Evolutionary conservation across 495 filamentous ascomycete species (phyloP), one percentile per base, ranked within the genome.

Genomic region (Hypoxylon intermedium): DNA sequence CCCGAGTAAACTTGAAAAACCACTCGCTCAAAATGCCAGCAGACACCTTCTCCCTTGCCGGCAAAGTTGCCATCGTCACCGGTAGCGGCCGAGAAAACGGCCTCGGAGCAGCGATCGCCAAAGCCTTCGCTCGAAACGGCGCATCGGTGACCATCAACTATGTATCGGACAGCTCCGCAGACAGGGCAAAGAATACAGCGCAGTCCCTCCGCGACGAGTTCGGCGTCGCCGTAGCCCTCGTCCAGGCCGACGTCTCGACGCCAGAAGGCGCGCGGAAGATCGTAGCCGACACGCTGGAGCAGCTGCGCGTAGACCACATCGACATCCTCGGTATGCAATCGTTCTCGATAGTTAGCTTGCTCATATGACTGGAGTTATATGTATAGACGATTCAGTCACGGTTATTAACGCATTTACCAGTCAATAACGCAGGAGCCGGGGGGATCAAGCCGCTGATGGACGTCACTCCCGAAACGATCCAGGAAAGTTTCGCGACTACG

Each of bases 61-160:
- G 77, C 19, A 83, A 82, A 56, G 53, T 74, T 19, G 79, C 79
- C 55, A 75, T 82, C n/a, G 67, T 83, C 43, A 83, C 79, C 5
- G 78, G 78, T 0, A 76, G 71, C 55, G 48, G 77, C 58, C 40
- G 59, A 43, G 55, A 70, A 9, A 77, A 67, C 36, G 78, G 77
- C 2, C 78, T 81, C 24, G 77, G 78, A 2, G 74, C 75, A 0
- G 70, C 67, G 0, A 78, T 76, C 19, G 77, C 75, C 0, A 53
- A 34, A 9, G 58, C 63, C 0, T 57, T 81, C 1, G 74, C 75
- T 15, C 58, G 72, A 1, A 71, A 77, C 34, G 77, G 78, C 1
- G 75, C 74, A 15, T 65, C 65, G 5, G 77, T 79, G 23, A 50
- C 60, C 1, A 53, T 70, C 38, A 42, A 72, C 53, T 65, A 70